These are phyloP conservation scores for Bassia scoparia DNA, from an alignment of 148 eudicot genomes.

Conservation along the genomic window DNA sequence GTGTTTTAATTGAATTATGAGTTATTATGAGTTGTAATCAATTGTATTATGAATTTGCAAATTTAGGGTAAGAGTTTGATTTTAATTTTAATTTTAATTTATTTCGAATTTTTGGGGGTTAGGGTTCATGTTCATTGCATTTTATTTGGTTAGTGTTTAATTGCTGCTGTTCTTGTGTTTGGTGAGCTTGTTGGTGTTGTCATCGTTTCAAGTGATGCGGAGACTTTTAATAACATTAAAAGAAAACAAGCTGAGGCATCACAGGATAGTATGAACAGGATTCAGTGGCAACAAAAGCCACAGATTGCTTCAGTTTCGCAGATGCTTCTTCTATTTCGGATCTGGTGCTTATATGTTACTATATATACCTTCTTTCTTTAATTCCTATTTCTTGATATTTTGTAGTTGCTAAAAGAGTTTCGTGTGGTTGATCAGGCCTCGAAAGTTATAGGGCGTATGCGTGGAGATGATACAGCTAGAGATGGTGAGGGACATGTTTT, in stretches of 20 bases:
- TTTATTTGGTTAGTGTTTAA: too few species aligned
- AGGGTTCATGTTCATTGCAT: too few species aligned
- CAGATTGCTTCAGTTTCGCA: slow-evolving; percentile 55
- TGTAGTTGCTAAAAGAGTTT: slow-evolving; percentile 29
- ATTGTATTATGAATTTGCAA: too few species aligned
- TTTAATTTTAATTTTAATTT: too few species aligned
- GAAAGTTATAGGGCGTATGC: slow-evolving; percentile 44
- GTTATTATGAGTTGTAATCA: too few species aligned
- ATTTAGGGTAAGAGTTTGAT: too few species aligned
- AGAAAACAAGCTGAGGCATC: slow-evolving; percentile 36
- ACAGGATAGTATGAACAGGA: slow-evolving; percentile 38
- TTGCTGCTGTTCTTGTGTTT: too few species aligned
- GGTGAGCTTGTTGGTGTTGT: slow-evolving; percentile 75
- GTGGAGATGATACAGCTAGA: slow-evolving; percentile 29
- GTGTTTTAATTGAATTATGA: too few species aligned
- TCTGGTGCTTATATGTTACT: slow-evolving; percentile 60
- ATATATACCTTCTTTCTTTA: slow-evolving; percentile 8
- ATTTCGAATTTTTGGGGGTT: too few species aligned
- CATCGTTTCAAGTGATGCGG: slow-evolving; percentile 88
- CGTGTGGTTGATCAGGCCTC: slow-evolving; percentile 49
- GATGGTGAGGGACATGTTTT: slow-evolving; percentile 31
- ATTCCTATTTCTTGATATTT: slow-evolving; percentile 3
- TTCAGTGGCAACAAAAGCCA: slow-evolving; percentile 59
- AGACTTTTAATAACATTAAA: slow-evolving; percentile 40
- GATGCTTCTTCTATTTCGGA: slow-evolving; percentile 65